Evolutionary conservation across 352 stramenopile genomes (phyloP), one percentile per base, ranked within the genome.

Genomic region (Phytophthora podocarpi): DNA sequence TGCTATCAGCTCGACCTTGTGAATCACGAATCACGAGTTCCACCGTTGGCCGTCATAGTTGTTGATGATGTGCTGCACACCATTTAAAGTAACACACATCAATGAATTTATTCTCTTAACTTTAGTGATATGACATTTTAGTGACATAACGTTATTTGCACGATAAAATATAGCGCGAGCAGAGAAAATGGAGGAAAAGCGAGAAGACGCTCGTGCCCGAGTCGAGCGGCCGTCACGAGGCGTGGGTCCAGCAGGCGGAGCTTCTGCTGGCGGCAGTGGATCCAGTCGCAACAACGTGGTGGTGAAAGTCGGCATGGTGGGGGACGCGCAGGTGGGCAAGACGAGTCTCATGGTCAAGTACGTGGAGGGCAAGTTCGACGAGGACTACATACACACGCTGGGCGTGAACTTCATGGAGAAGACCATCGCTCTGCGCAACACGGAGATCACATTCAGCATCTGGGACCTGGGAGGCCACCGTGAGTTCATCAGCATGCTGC

Each of bases 381-480:
- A 98, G 62, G 91, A 98, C 61, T 98, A 98, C 72, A 98, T 98
- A 72, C 93, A 98, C 87, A 98, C 94, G 16, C 76, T 98, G 39
- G 90, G 93, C 36, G 93, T 98, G 10, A 98, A 98, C 61, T 98
- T 98, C 59, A 97, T 98, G 93, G 93, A 98, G 71, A 98, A 98
- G 70, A 97, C 87, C 2, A 97, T 98, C 50, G 93, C 89, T 32
- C 64, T 98, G 45, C 85, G 91, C 31, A 97, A 98, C 54, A 97
- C 93, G 12, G 90, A 98, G 72, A 97, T 98, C 56, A 98, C 91
- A 26, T 98, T 98, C 65, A 97, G 88, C 57, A 98, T 98, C 55
- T 98, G 93, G 93, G 93, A 98, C 58, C 70, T 98, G 24, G 93
- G 93, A 10, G 93, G 93, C 21, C 91, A 98, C 59, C 82, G 91